Percentiles rank a stretch among this genome's conserved stretches.
phyloP scores from a whole-genome alignment of 2,329 filamentous ascomycete genomes.

The Alternaria sp. region DNA sequence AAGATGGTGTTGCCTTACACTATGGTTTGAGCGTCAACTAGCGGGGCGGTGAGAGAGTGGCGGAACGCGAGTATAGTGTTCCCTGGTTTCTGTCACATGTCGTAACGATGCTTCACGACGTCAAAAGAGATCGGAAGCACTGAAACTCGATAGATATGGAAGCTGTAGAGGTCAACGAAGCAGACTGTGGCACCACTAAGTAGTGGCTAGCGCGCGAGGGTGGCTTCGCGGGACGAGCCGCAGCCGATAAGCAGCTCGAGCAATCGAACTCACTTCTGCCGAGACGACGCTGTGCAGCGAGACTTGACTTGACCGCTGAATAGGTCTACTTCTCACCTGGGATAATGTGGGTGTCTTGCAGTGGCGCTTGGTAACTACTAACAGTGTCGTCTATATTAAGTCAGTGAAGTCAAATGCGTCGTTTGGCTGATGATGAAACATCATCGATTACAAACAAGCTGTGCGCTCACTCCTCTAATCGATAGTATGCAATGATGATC shows the following conservation, averaged over 20 bases:
- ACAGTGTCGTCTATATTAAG: neutral
- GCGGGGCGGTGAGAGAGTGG: slow-evolving; percentile 11
- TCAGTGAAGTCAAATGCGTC: neutral
- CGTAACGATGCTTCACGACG: neutral
- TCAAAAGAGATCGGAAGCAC: neutral
- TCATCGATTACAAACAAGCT: slow-evolving; percentile 1
- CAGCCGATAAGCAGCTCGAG: neutral
- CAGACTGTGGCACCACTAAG: neutral
- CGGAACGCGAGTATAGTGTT: neutral
- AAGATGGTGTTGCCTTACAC: slow-evolving; percentile 1
- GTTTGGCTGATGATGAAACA: neutral
- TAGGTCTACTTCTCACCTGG: neutral
- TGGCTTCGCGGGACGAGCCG: neutral
- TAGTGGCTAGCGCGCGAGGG: neutral
- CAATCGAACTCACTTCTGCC: neutral
- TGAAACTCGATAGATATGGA: neutral
- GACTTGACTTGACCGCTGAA: neutral
- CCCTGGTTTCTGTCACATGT: neutral
- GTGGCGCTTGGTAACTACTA: neutral
- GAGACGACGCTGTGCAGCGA: neutral
- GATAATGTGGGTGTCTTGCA: neutral
- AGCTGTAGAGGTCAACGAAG: neutral
- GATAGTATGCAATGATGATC: slow-evolving; percentile 1
- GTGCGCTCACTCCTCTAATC: neutral
- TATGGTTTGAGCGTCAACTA: neutral